Base-by-base conservation (phyloP, 2,329 filamentous ascomycete genomes). In the Chlorencoelia australis region DNA sequence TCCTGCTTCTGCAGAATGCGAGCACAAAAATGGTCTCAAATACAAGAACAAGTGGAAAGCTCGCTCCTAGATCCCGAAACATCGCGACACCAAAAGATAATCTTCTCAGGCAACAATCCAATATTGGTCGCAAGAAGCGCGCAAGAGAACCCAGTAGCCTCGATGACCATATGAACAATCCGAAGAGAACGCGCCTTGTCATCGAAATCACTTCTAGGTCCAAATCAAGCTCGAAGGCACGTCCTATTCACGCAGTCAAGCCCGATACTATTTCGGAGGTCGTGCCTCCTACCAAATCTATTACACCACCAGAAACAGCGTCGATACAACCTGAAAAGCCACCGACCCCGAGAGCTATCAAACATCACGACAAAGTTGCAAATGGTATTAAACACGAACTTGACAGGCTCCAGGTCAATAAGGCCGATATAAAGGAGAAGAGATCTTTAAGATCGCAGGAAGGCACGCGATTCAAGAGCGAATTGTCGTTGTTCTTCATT, bases 401-500 rank as follows among this genome's bases (percentile, higher is more conserved):
- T 47, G 67, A 72, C 49, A 61, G 66, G 32, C 56, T 78, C 47
- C 70, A 76, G 51, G 67, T 70, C 22, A 48, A 41, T 44, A 50
- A 59, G 17, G 57, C 59, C 26, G 65, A 68, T 47, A 39, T 51
- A 36, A 60, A 64, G 49, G 79, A 83, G 48, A 81, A 74, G 58
- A 66, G 88, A 53, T 89, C 86, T 56, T 66, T 95, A 57, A 75
- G 89, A 44, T 94, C 86, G 35, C 83, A 93, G 53, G 86, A 94
- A 52, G 82, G 81, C 8, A 80, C 80, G 34, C 73, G 85, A 49
- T 80, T 87, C 62, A 94, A 93, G 68, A 95, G 87, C 61, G 88
- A 95, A 55, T 69, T 96, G 43, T 80, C 87, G 24, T 73, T 77
- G 31, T 96, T 94, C 62, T 95, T 96, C 55, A 79, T 83, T 35